These are phyloP conservation scores for Orbilia ellipsospora DNA, from an alignment of 2,329 filamentous ascomycete species.

Conservation along the genomic window DNA sequence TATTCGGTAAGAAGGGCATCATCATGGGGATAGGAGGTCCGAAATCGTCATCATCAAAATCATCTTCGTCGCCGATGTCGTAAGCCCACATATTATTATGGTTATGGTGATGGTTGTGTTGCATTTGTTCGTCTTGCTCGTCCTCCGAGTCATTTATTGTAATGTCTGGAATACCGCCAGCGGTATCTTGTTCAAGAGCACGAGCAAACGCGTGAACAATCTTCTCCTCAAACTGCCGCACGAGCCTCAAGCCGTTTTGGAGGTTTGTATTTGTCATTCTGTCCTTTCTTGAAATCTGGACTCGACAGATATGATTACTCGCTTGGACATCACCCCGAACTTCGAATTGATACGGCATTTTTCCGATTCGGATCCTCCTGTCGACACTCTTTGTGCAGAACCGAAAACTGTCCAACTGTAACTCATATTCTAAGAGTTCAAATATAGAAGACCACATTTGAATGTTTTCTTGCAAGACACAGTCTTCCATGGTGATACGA, in stretches of 20 bases:
- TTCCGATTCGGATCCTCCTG: conserved; percentile 15
- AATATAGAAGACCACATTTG: conserved; percentile 42
- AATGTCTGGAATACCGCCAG: neutral
- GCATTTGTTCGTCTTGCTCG: neutral
- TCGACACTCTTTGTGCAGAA: conserved; percentile 43
- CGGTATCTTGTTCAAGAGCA: neutral
- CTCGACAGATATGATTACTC: conserved; percentile 22
- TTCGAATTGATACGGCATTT: conserved; percentile 33
- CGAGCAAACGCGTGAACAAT: neutral
- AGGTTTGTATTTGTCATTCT: conserved; percentile 13
- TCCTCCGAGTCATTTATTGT: neutral
- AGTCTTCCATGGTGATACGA: conserved; percentile 39
- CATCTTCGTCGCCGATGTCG: conserved; percentile 9
- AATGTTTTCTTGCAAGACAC: conserved; percentile 26
- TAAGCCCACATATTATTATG: conserved; percentile 14
- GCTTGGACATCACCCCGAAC: conserved; percentile 28
- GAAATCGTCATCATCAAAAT: conserved; percentile 7
- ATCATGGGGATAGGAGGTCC: conserved; percentile 15
- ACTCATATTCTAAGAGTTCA: conserved; percentile 25
- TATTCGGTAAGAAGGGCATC: conserved; percentile 14
- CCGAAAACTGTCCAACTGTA: conserved; percentile 29
- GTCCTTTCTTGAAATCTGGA: conserved; percentile 29
- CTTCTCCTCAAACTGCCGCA: conserved; percentile 26
- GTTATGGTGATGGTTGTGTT: conserved; percentile 6
- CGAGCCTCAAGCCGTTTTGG: conserved; percentile 12